These are phyloP conservation scores for Trichophyton rubrum DNA, from an alignment of 2,329 filamentous ascomycete genomes.

Conservation along the genomic window DNA sequence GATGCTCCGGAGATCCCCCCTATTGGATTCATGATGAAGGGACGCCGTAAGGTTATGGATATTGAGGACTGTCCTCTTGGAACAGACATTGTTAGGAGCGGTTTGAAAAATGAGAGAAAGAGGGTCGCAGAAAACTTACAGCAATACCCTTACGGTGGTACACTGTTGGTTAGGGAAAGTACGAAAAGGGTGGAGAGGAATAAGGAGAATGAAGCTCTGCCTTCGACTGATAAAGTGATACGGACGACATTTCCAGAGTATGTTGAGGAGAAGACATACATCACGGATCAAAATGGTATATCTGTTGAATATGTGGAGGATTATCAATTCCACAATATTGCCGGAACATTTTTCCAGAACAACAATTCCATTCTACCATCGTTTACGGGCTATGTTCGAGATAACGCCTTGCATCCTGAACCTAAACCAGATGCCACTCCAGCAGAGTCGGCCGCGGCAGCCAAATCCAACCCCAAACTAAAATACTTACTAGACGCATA, in stretches of 20 bases:
- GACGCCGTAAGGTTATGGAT: conserved; percentile 66
- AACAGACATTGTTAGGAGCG: conserved; percentile 68
- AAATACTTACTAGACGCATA: conserved; percentile 94
- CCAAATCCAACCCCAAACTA: conserved; percentile 38
- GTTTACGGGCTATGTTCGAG: conserved; percentile 78
- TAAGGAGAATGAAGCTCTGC: conserved; percentile 23
- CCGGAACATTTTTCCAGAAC: conserved; percentile 96
- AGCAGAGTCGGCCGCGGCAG: conserved; percentile 18
- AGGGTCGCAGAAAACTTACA: conserved; percentile 58
- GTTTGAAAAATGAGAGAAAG: conserved; percentile 65
- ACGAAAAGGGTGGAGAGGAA: conserved; percentile 45
- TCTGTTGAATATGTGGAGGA: conserved; percentile 79
- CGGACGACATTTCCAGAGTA: conserved; percentile 47
- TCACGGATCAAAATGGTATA: conserved; percentile 71
- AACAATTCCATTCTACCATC: conserved; percentile 91
- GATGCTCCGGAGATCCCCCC: conserved; percentile 49
- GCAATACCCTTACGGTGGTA: conserved; percentile 70
- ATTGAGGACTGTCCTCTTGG: conserved; percentile 97
- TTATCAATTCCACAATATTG: conserved; percentile 79
- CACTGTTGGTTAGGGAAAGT: conserved; percentile 75
- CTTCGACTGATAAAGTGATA: conserved; percentile 32
- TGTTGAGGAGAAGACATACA: conserved; percentile 72
- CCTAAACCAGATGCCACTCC: conserved; percentile 13
- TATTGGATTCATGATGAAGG: conserved; percentile 85
- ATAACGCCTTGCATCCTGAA: conserved; percentile 53